A percentile compares a stretch with the other conserved stretches of the same genome.
Evolutionary conservation across 1,284 basidiomycete genomes (phyloP).

Genomic region (Boletus coffeatus): DNA sequence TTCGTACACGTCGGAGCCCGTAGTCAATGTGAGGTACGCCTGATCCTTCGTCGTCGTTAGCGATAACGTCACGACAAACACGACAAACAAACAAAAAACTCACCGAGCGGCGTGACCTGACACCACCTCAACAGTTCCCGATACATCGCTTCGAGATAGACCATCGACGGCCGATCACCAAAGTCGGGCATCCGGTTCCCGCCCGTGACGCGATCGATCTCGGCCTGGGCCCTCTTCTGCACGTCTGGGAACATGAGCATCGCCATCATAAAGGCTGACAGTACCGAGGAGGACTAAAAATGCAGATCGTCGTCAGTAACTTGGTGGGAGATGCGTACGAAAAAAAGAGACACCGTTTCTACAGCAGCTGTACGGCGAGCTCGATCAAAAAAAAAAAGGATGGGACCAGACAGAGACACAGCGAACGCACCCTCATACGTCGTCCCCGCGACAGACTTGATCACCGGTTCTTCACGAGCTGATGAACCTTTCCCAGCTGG

Average conservation of each 20-base stretch:
- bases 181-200: constrained; percentile 11
- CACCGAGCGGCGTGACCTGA: constrained; percentile 19
- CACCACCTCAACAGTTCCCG: constrained; percentile 18
- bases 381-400: too few species aligned
- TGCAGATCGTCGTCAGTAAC: not conserved
- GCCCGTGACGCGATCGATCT: constrained; percentile 14
- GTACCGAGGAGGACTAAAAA: constrained; percentile 16
- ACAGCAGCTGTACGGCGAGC: constrained; percentile 9
- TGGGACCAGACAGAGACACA: not conserved
- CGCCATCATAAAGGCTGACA: constrained; percentile 23
- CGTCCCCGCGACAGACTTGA: constrained; percentile 26
- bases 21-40: constrained; percentile 15
- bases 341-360: constrained; percentile 10
- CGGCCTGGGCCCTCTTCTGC: constrained; percentile 20
- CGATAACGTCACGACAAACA: not conserved
- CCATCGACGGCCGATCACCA: constrained; percentile 15
- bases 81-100: not conserved
- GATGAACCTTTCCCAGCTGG: constrained; percentile 15
- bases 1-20: constrained; percentile 14
- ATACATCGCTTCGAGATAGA: constrained; percentile 20
- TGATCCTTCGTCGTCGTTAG: not conserved
- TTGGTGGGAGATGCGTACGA: not conserved
- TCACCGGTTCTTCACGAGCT: constrained; percentile 29
- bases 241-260: constrained; percentile 26
- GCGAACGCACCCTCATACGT: constrained; percentile 9